Percentiles rank a stretch among this genome's conserved stretches.
These are phyloP conservation scores for Glycine latifolia DNA, from an alignment of 306 rosid species.

Conservation along the genomic window DNA sequence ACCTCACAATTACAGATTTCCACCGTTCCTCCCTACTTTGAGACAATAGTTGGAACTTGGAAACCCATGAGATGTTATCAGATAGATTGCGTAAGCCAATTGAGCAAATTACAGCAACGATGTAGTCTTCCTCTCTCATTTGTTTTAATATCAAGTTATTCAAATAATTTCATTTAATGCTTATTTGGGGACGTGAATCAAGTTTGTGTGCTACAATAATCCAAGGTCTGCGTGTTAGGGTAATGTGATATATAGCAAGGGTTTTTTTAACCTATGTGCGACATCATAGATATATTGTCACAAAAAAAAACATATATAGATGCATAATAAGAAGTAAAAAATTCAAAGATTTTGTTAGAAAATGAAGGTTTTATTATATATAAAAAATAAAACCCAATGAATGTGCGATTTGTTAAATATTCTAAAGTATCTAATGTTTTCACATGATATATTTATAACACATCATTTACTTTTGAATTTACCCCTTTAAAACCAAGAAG, in stretches of 20 bases:
- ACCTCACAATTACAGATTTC: neutral
- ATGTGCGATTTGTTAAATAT: too few species aligned
- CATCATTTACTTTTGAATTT: neutral
- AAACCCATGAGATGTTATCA: neutral
- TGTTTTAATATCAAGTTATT: neutral
- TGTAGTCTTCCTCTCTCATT: neutral
- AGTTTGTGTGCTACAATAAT: neutral
- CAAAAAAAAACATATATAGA: too few species aligned
- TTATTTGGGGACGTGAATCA: neutral
- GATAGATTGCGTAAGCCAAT: neutral
- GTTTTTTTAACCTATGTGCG: too few species aligned
- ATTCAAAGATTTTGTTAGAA: too few species aligned
- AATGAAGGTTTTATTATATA: too few species aligned
- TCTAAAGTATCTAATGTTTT: too few species aligned
- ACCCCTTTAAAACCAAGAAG: neutral
- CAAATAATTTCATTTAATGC: neutral
- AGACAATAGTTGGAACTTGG: neutral
- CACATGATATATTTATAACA: too few species aligned
- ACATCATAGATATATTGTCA: too few species aligned
- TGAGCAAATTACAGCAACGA: neutral
- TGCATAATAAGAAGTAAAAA: too few species aligned
- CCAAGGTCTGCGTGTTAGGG: too few species aligned
- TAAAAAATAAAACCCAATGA: too few species aligned
- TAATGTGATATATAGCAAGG: neutral
- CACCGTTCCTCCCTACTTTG: neutral